A percentile compares a stretch with the other conserved stretches of the same genome.
Evolutionary conservation across 257 asterid genomes (phyloP).

Genomic region (Nicotiana noctiflora): DNA sequence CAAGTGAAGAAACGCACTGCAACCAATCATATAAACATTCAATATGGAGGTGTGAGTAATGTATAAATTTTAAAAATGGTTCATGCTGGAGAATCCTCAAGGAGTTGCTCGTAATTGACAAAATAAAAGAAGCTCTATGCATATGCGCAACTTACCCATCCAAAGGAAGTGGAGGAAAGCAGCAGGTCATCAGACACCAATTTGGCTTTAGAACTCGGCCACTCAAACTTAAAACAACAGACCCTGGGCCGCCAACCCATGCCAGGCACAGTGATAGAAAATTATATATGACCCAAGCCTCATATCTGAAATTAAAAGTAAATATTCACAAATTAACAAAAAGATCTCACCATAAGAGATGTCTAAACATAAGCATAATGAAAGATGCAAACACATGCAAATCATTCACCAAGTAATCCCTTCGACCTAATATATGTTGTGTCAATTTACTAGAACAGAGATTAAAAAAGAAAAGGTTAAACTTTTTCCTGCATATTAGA

Average conservation of each 20-base stretch:
- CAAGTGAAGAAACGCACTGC: not conserved
- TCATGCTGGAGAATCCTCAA: not conserved
- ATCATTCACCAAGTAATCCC: not conserved
- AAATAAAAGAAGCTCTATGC: not conserved
- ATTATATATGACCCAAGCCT: conserved; percentile 99
- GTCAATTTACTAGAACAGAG: not conserved
- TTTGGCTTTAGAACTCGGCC: conserved; percentile 82
- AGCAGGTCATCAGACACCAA: conserved; percentile 94
- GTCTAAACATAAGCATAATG: not conserved
- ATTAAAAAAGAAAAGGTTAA: not conserved
- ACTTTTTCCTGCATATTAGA: not conserved
- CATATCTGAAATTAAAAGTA: conserved; percentile 55
- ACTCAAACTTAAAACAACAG: conserved; percentile 80
- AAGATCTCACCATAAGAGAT: not conserved
- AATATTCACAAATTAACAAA: conserved; percentile 7
- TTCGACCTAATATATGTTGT: not conserved
- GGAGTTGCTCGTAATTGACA: not conserved
- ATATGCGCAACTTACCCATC: conserved; percentile 70
- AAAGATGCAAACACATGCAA: not conserved
- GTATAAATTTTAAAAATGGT: not conserved
- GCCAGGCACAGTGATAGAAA: conserved; percentile 95
- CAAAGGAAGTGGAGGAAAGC: conserved; percentile 77
- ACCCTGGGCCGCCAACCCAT: conserved; percentile 99
- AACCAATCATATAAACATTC: not conserved
- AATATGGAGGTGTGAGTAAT: not conserved